phyloP scores from a whole-genome alignment of 352 stramenopile genomes.

The Phytophthora brassicae region DNA sequence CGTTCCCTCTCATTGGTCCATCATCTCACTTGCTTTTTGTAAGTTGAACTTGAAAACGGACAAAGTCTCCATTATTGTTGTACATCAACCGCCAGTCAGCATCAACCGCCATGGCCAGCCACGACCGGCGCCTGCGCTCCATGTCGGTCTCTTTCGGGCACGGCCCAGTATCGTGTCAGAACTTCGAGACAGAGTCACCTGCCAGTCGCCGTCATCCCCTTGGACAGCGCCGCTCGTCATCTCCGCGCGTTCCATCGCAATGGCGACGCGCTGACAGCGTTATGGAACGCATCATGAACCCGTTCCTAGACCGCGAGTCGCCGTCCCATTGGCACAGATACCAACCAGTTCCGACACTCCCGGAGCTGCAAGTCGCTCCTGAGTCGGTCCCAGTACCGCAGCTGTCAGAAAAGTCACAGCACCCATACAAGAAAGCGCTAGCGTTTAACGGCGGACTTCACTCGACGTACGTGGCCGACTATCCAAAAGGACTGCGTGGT shows the following conservation, averaged over 20 bases:
- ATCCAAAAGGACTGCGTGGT: constrained; percentile 52
- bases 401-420: constrained; percentile 11
- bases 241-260: constrained; percentile 26
- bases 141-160: constrained; percentile 25
- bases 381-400: neutral
- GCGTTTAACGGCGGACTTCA: constrained; percentile 75
- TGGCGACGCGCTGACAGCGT: constrained; percentile 55
- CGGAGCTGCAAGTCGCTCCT: constrained; percentile 5
- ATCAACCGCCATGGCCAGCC: constrained; percentile 21
- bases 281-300: constrained; percentile 80
- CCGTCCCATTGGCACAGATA: constrained; percentile 22
- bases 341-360: constrained; percentile 16
- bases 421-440: constrained; percentile 50
- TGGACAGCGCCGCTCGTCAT: constrained; percentile 29
- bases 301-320: constrained; percentile 59
- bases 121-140: constrained; percentile 21
- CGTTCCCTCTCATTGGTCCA: constrained; percentile 1
- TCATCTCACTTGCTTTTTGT: constrained; percentile 7
- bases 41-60: constrained; percentile 14
- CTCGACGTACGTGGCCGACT: constrained; percentile 74
- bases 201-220: constrained; percentile 2
- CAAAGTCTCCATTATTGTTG: neutral
- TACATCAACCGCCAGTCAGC: too few relatives aligned
- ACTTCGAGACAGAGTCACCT: neutral
- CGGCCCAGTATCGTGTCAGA: constrained; percentile 13